A percentile compares a stretch with the other conserved stretches of the same genome.
Evolutionary conservation across 805 yeast genomes (phyloP).

Genomic region (Lipomyces japonicus): DNA sequence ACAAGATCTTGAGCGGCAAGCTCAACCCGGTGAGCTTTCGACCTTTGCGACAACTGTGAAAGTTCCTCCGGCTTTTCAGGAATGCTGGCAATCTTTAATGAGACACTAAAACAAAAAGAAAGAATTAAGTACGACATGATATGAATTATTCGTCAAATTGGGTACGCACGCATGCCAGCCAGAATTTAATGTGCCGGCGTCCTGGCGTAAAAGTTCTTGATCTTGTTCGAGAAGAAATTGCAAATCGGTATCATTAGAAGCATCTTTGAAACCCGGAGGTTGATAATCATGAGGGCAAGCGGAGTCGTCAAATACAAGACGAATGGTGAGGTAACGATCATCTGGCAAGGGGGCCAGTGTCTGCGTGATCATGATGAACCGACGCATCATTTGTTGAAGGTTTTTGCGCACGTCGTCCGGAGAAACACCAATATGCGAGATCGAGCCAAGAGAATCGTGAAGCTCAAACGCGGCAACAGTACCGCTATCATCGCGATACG

Average conservation of each 20-base stretch:
- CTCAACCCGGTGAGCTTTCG: too few relatives aligned
- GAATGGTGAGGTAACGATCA: conserved; percentile 47
- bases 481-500: conserved; percentile 36
- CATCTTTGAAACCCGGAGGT: conserved; percentile 48
- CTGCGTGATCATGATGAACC: conserved; percentile 53
- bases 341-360: conserved; percentile 50
- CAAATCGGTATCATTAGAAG: conserved; percentile 29
- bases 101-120: conserved; percentile 5
- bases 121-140: background rate
- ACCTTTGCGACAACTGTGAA: too few relatives aligned
- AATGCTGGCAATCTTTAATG: conserved; percentile 15
- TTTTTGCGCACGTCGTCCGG: conserved; percentile 42
- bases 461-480: conserved; percentile 6
- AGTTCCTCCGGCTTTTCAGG: background rate
- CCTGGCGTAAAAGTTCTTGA: conserved; percentile 4
- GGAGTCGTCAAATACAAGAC: conserved; percentile 47
- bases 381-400: conserved; percentile 49
- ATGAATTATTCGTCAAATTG: background rate
- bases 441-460: conserved; percentile 34
- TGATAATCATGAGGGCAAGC: conserved; percentile 48
- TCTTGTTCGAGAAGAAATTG: conserved; percentile 12
- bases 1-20: too few relatives aligned
- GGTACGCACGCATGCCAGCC: conserved; percentile 27
- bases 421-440: conserved; percentile 20
- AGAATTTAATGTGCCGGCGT: conserved; percentile 18